Evolutionary conservation across 2,329 filamentous ascomycete species (phyloP), one percentile per base, ranked within the genome.

Genomic region (Aureobasidium uvarum): DNA sequence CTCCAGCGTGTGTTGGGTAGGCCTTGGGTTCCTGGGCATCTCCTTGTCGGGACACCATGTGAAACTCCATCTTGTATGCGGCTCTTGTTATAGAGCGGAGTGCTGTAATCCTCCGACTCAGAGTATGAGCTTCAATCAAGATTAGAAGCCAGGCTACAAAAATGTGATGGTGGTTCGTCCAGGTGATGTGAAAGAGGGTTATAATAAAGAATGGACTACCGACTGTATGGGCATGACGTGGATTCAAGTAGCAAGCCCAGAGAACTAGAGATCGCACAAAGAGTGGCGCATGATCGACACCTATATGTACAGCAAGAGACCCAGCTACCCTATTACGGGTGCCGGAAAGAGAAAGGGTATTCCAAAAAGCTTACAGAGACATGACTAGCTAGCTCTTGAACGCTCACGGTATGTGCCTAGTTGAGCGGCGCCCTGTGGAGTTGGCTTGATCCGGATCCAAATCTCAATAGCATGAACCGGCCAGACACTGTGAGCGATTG

Each of bases 1-100:
- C 59, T 39, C 11, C 59, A n/a, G 59, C 31, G n/a, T 59, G 55
- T 10, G 51, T 54, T 18, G 51, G 51, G 20, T 39, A 54, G 51
- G 51, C 25, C 18, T 39, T 54, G 51, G 25, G 45, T 48, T 48
- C 3, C 5, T 48, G 46, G 46, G 16, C 25, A 31, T 23, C n/a
- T 18, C 25, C 46, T n/a, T 50, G 25, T n/a, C 14, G 25, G 25
- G 25, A n/a, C 18, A 50, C 46, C 6, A 50, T 31, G 14, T 31
- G 46, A 16, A 14, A 31, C 16, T 31, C 14, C 25, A 31, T 46
- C 1, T 5, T 14, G 23, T 28, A 28, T 7, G 46, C 23, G 5
- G 31, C 23, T 4, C 5, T 18, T 8, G 13, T 31, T 1, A 10
- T 14, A 31, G 5, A 31, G 45, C 45, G 23, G 23, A 18, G 46